Conservation (phyloP, 148 eudicot species). For the Cornus florida region DNA sequence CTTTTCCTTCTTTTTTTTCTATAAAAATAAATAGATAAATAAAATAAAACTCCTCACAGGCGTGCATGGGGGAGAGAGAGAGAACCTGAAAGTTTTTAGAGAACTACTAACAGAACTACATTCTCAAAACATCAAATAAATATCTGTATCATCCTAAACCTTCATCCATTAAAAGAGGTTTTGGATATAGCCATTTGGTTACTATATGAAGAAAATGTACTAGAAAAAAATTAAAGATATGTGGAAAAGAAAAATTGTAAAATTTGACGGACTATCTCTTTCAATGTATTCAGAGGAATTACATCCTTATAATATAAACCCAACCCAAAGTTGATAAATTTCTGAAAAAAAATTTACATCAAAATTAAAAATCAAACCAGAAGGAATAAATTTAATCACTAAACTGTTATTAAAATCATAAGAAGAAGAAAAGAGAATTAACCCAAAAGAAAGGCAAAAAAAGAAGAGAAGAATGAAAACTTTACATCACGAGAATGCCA, state of each 20-base stretch:
- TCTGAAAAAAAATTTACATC: background rate
- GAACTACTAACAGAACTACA: background rate
- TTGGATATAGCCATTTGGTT: background rate
- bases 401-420: too few relatives aligned
- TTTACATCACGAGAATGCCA: too few relatives aligned
- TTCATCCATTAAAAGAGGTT: background rate
- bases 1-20: background rate
- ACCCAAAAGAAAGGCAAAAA: too few relatives aligned
- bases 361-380: background rate
- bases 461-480: too few relatives aligned
- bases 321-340: background rate
- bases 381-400: too few relatives aligned
- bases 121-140: background rate
- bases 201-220: background rate
- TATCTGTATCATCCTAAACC: background rate
- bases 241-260: background rate
- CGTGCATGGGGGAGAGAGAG: background rate
- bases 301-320: background rate
- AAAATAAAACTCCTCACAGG: too few relatives aligned
- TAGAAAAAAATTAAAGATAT: background rate
- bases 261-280: background rate
- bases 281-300: background rate
- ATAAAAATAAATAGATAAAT: too few relatives aligned
- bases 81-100: background rate
- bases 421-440: too few relatives aligned